Conservation (phyloP, 768 basidiomycete species). For the Leccinum ochraceum region DNA sequence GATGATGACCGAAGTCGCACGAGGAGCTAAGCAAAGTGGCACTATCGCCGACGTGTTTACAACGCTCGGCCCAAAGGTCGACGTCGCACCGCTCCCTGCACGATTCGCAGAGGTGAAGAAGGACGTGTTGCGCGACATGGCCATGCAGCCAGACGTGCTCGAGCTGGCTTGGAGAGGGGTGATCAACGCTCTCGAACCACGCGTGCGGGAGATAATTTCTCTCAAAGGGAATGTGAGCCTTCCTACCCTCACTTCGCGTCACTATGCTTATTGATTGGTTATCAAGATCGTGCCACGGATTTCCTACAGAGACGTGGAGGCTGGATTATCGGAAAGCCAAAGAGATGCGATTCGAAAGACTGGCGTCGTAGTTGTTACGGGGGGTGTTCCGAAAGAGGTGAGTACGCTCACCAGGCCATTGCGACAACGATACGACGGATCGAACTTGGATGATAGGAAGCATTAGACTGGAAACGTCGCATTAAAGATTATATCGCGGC, state of each 20-base stretch:
- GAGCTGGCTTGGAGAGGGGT: constrained; percentile 57
- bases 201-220: constrained; percentile 47
- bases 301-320: constrained; percentile 42
- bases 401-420: constrained; percentile 20
- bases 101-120: constrained; percentile 65
- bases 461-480: constrained; percentile 55
- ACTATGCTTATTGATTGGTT: not conserved
- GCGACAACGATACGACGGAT: not conserved
- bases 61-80: constrained; percentile 41
- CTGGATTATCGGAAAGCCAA: constrained; percentile 49
- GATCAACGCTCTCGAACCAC: constrained; percentile 46
- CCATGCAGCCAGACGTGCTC: constrained; percentile 27
- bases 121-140: constrained; percentile 44
- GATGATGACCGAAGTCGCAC: constrained; percentile 16
- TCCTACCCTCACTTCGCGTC: not conserved
- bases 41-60: constrained; percentile 50
- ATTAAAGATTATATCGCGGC: constrained; percentile 54
- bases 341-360: constrained; percentile 45
- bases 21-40: constrained; percentile 30
- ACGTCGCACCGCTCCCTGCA: constrained; percentile 45
- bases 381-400: constrained; percentile 56
- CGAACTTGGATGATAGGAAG: constrained; percentile 44
- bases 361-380: constrained; percentile 58
- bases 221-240: constrained; percentile 48
- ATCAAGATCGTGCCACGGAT: constrained; percentile 54